phyloP scores from a whole-genome alignment of 164 flowering plant species.

The Paratinospora sagittata region DNA sequence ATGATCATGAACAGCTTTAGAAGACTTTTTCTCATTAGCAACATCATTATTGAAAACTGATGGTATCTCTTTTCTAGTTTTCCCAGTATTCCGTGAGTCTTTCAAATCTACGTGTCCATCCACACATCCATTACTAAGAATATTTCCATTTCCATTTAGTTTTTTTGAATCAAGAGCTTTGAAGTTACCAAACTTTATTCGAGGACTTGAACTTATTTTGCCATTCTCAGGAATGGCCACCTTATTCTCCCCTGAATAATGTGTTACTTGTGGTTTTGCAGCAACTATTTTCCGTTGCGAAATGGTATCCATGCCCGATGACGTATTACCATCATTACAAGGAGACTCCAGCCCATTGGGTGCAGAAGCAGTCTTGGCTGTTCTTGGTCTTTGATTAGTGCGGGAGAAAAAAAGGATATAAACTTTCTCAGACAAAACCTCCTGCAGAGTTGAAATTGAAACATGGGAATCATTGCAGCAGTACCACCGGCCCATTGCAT shows the following conservation, averaged over 20 bases:
- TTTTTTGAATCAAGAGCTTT: constrained; percentile 31
- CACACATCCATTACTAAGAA: constrained; percentile 22
- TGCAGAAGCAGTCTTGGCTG: constrained; percentile 23
- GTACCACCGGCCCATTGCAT: constrained; percentile 83
- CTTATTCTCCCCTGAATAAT: constrained; percentile 22
- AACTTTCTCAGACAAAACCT: constrained; percentile 91
- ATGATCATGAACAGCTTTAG: constrained; percentile 12
- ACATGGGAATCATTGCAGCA: constrained; percentile 93
- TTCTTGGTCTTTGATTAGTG: constrained; percentile 48
- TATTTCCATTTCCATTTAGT: constrained; percentile 34
- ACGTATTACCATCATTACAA: constrained; percentile 37
- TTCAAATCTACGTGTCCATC: constrained; percentile 24
- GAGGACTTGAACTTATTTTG: constrained; percentile 32
- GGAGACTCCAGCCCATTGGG: constrained; percentile 45
- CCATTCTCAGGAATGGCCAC: constrained; percentile 28
- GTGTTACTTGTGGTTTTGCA: constrained; percentile 21
- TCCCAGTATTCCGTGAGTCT: constrained; percentile 16
- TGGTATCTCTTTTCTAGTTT: constrained; percentile 16
- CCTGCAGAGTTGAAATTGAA: constrained; percentile 56
- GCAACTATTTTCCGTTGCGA: constrained; percentile 23
- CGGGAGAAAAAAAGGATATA: constrained; percentile 91
- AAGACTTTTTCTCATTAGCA: constrained; percentile 18
- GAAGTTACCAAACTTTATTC: constrained; percentile 29
- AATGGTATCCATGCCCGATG: constrained; percentile 17
- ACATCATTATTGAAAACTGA: constrained; percentile 17